A percentile compares a stretch with the other conserved stretches of the same genome.
Conservation (phyloP, 164 flowering plant genomes). For the Protea cynaroides region DNA sequence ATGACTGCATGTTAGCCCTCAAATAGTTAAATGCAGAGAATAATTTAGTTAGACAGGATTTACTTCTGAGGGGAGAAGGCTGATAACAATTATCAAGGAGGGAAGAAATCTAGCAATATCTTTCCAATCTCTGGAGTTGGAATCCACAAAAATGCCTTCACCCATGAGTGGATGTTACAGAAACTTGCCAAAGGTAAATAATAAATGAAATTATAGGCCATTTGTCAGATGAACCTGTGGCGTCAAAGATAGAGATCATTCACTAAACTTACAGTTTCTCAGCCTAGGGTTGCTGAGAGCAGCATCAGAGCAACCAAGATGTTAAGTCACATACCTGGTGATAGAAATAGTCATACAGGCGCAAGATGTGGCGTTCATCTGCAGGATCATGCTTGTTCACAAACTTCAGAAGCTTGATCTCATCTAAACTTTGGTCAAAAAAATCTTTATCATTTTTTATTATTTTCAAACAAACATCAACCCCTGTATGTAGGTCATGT, state of each 20-base stretch:
- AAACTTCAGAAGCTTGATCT: constrained; percentile 81
- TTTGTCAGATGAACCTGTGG: not conserved
- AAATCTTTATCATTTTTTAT: constrained; percentile 93
- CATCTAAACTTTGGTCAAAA: constrained; percentile 94
- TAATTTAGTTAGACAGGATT: no score
- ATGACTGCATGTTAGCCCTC: no score
- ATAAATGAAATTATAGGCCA: not conserved
- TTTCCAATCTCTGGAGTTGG: no score
- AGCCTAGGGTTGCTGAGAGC: not conserved
- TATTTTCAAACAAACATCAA: constrained; percentile 89
- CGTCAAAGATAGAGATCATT: not conserved
- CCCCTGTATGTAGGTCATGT: constrained; percentile 70
- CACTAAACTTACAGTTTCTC: not conserved
- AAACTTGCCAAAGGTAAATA: not conserved
- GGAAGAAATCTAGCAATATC: no score
- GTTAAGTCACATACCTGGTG: constrained; percentile 49
- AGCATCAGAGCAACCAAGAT: not conserved
- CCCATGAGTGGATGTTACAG: not conserved
- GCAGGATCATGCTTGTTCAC: constrained; percentile 87
- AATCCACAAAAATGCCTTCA: no score
- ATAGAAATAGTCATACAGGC: constrained; percentile 91
- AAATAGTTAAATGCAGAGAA: no score
- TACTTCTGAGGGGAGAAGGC: no score
- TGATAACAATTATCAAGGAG: no score
- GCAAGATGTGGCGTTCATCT: constrained; percentile 74